These are phyloP conservation scores for Limtongia smithiae DNA, from an alignment of 805 yeast species.

Conservation along the genomic window DNA sequence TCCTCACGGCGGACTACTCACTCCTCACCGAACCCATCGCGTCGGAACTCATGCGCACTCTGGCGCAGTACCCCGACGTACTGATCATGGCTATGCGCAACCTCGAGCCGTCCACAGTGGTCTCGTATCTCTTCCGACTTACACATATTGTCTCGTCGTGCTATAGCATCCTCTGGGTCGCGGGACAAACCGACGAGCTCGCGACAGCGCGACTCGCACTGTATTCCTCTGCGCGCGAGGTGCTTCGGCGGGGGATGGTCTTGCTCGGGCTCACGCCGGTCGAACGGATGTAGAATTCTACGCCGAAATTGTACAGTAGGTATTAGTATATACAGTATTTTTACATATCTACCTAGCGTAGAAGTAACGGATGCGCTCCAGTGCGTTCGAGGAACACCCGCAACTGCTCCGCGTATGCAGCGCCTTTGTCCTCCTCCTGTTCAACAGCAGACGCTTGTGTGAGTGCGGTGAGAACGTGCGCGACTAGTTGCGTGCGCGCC, in stretches of 20 bases:
- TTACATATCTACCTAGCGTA: too few species aligned
- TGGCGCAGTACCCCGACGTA: conserved; percentile 89
- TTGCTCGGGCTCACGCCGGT: conserved; percentile 95
- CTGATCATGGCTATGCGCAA: conserved; percentile 78
- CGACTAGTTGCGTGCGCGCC: too few species aligned
- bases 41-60: conserved; percentile 62
- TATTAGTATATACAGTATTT: too few species aligned
- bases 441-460: too few species aligned
- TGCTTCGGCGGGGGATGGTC: conserved; percentile 81
- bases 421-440: too few species aligned
- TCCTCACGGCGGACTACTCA: conserved; percentile 50
- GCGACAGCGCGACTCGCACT: conserved; percentile 90
- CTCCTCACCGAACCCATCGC: conserved; percentile 71
- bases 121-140: conserved; percentile 86
- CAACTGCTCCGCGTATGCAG: too few species aligned
- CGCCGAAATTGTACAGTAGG: too few species aligned
- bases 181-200: conserved; percentile 84
- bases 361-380: too few species aligned
- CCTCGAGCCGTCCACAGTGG: conserved; percentile 88
- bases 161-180: conserved; percentile 93
- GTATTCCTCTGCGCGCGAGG: conserved; percentile 85
- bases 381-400: too few species aligned
- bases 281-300: conserved; percentile 74
- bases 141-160: conserved; percentile 95
- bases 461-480: too few species aligned